These are phyloP conservation scores for Apophysomyces ossiformis DNA, from an alignment of 371 early-diverging fungal genomes.

Conservation along the genomic window DNA sequence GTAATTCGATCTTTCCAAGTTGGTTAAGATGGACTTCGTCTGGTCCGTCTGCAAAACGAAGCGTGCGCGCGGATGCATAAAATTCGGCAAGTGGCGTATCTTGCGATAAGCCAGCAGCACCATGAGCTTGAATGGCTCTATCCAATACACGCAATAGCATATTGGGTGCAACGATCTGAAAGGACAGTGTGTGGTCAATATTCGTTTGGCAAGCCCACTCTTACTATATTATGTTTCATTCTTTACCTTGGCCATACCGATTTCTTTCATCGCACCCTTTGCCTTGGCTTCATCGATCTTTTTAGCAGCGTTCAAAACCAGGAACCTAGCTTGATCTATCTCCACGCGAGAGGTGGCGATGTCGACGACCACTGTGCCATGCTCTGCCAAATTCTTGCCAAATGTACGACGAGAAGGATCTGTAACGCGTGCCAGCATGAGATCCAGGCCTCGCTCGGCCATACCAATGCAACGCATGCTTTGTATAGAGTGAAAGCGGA, in stretches of 20 bases:
- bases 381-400: constrained; percentile 80
- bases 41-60: constrained; percentile 90
- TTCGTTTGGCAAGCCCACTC: background rate
- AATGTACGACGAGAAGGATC: constrained; percentile 84
- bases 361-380: constrained; percentile 79
- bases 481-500: constrained; percentile 20
- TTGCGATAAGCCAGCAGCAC: constrained; percentile 89
- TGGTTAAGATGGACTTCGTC: constrained; percentile 47
- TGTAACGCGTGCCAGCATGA: constrained; percentile 86
- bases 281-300: constrained; percentile 87
- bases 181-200: background rate
- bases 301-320: constrained; percentile 90
- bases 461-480: constrained; percentile 95
- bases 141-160: constrained; percentile 77
- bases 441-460: constrained; percentile 90
- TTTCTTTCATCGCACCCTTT: constrained; percentile 89
- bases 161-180: constrained; percentile 71
- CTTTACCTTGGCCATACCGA: constrained; percentile 92
- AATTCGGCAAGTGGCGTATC: constrained; percentile 87
- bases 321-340: constrained; percentile 87
- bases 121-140: constrained; percentile 91
- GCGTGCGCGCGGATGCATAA: constrained; percentile 82
- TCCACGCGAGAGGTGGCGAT: constrained; percentile 89
- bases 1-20: constrained; percentile 51
- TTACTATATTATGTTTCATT: background rate